Conservation (phyloP, 106 monocot species). For the Chionographis japonica region DNA sequence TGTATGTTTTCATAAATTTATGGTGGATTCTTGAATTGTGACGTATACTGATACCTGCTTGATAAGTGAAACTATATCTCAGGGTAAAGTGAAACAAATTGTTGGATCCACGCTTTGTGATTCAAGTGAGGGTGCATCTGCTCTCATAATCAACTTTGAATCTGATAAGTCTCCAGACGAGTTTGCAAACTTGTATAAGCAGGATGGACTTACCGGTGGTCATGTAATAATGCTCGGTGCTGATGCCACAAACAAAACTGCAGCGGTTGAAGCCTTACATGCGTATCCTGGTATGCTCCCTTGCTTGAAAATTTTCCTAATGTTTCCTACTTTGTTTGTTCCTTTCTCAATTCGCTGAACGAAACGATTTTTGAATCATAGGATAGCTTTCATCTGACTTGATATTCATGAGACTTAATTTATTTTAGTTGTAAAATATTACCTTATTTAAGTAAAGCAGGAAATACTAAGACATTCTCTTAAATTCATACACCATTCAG, state of each 20-base stretch:
- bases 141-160: conserved; percentile 83
- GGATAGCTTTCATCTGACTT: too few relatives aligned
- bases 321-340: not conserved
- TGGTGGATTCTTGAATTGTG: too few relatives aligned
- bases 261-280: conserved; percentile 65
- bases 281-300: conserved; percentile 61
- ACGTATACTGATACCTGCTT: too few relatives aligned
- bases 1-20: too few relatives aligned
- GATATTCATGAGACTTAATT: too few relatives aligned
- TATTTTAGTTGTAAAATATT: too few relatives aligned
- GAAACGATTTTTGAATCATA: too few relatives aligned
- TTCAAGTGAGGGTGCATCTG: conserved; percentile 22
- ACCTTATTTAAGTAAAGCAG: too few relatives aligned
- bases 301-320: not conserved
- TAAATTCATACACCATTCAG: too few relatives aligned
- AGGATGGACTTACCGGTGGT: conserved; percentile 71
- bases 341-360: not conserved
- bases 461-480: too few relatives aligned
- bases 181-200: conserved; percentile 68
- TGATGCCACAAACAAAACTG: conserved; percentile 55
- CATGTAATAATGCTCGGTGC: conserved; percentile 96
- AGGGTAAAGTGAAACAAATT: conserved; percentile 99
- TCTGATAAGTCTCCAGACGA: conserved; percentile 71
- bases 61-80: not conserved
- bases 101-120: conserved; percentile 86